Evolutionary conservation across 805 yeast genomes (phyloP), one percentile per base, ranked within the genome.

Genomic region (Komagataella populi): DNA sequence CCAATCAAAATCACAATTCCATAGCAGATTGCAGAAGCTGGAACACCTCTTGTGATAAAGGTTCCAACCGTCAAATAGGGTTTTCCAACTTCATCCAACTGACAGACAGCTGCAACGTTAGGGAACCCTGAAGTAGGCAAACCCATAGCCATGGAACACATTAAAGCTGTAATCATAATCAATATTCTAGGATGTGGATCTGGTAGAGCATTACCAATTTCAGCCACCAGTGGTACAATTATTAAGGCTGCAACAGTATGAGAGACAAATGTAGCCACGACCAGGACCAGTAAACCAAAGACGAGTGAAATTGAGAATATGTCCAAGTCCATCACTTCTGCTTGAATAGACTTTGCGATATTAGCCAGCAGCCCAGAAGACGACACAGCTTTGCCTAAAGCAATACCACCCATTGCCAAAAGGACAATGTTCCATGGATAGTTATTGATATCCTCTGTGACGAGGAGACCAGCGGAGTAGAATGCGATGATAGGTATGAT

Each of bases 121-220:
- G 99, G 99, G 72, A 93, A 91, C 0, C 99, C 98, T 2, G 96
- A 86, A 0, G 98, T 93, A 24, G 99, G 98, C 51, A 93, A 70
- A 1, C 96, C 98, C 98, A 93, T 93, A 2, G 98, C 99, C 44
- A 86, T 83, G 0, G 98, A 91, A 60, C 97, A 87, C 55, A 93
- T 70, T 55, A 79, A 65, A 2, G 81, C 82, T 51, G 78, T 72
- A 10, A 72, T 70, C 81, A 79, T 76, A 48, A 93, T 84, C 57
- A 93, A 70, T 48, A 91, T 62, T 55, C 89, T 76, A 43, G 98
- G 96, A 66, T 87, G 97, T 16, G 96, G 93, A 30, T 79, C 80
- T 2, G 80, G 73, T 64, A 86, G 64, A 45, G 78, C 71, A 45
- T 80, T 72, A n/a, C 98, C 99, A 52, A 93, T 83, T 60, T 90